Percentiles rank a stretch among this genome's conserved stretches.
Evolutionary conservation across 2,329 filamentous ascomycete genomes (phyloP).

Genomic region (Sporothrix humicola): DNA sequence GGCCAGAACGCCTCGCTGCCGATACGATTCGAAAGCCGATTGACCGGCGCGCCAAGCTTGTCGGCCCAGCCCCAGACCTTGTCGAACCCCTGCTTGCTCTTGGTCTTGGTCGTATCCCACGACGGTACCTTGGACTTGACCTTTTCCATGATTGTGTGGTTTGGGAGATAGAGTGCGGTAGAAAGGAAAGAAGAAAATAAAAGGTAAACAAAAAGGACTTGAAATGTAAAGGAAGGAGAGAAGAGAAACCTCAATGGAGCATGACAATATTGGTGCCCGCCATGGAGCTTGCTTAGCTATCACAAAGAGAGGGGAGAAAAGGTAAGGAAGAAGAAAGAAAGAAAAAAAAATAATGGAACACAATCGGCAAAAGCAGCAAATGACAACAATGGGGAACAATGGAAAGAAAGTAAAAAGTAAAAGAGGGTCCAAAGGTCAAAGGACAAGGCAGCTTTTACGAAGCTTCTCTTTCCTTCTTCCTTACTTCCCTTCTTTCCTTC

Average conservation of each 20-base stretch:
- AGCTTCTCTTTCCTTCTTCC: background rate
- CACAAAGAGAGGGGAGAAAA: background rate
- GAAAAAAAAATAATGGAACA: background rate
- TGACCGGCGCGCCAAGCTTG: slow-evolving; percentile 54
- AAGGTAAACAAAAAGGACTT: background rate
- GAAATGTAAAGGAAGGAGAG: background rate
- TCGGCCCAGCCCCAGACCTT: slow-evolving; percentile 71
- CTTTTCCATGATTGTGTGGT: slow-evolving; percentile 44
- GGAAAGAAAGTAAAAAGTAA: background rate
- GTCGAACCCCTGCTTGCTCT: slow-evolving; percentile 71
- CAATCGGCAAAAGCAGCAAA: background rate
- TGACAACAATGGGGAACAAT: slow-evolving; percentile 17
- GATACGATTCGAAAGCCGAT: slow-evolving; percentile 46
- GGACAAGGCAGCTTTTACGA: slow-evolving; percentile 17
- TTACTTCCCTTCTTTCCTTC: background rate
- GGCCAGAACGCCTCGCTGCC: slow-evolving; percentile 80
- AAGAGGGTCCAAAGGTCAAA: background rate
- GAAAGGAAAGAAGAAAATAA: background rate
- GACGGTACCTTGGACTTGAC: slow-evolving; percentile 47
- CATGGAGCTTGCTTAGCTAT: slow-evolving; percentile 19
- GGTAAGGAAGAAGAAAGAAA: background rate
- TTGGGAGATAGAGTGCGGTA: background rate
- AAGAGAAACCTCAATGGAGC: background rate
- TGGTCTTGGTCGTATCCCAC: slow-evolving; percentile 61
- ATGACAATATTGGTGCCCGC: background rate